Conservation (phyloP, 2,329 filamentous ascomycete genomes). For the Neoscytalidium dimidiatum region DNA sequence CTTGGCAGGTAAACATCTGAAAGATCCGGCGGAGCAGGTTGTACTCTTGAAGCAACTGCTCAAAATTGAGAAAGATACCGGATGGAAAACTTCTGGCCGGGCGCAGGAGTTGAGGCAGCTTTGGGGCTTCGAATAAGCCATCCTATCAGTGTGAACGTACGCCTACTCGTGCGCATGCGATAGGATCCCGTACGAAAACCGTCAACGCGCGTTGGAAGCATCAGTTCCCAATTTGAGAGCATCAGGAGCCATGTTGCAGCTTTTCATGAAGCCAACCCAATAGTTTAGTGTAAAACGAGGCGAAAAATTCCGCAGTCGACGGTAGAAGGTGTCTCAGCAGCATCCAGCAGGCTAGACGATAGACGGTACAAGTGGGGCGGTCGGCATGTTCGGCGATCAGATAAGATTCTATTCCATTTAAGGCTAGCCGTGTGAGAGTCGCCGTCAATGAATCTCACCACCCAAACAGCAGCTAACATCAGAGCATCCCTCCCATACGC, state of each 20-base stretch:
- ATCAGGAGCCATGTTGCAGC: no score
- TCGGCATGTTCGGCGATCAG: slow-evolving; percentile 6
- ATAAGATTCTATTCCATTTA: neutral
- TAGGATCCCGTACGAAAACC: no score
- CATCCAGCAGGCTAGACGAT: no score
- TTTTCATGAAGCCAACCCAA: no score
- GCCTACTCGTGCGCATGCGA: no score
- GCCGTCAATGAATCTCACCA: slow-evolving; percentile 9
- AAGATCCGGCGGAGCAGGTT: neutral
- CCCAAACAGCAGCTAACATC: neutral
- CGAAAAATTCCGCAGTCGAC: no score
- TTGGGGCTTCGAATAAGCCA: neutral
- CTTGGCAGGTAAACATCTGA: neutral
- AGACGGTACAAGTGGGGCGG: neutral
- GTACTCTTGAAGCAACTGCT: neutral
- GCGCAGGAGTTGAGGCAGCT: neutral
- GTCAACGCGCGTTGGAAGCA: no score
- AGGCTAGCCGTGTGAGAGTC: neutral
- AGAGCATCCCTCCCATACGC: neutral
- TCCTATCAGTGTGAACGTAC: no score
- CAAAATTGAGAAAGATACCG: neutral
- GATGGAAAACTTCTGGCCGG: neutral
- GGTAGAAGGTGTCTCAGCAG: no score
- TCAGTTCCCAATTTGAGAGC: no score
- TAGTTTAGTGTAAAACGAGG: no score